Conservation (phyloP, 768 basidiomycete genomes). For the Suillus cothurnatus region DNA sequence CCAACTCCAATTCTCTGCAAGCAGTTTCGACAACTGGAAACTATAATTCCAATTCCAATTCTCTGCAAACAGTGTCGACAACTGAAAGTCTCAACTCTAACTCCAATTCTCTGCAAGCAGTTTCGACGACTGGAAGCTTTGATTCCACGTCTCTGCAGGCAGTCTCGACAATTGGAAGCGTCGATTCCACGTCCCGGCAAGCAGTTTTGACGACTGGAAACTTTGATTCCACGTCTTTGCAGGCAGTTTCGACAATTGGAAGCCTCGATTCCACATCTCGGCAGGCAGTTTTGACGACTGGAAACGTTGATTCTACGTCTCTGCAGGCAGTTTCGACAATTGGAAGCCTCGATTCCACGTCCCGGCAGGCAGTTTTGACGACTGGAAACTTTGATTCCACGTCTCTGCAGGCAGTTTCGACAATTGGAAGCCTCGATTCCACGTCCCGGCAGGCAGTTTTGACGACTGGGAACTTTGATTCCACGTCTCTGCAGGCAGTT, state of each 20-base stretch:
- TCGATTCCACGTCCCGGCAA: neutral
- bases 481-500: neutral
- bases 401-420: no score
- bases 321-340: no score
- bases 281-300: neutral
- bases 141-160: no score
- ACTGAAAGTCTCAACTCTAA: fast-evolving
- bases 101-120: no score
- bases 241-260: neutral
- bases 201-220: neutral
- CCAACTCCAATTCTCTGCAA: no score
- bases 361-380: no score
- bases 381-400: neutral
- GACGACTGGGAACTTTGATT: fast-evolving
- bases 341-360: no score
- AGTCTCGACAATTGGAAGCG: neutral
- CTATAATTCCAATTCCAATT: neutral
- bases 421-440: neutral
- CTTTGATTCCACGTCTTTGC: neutral
- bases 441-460: neutral
- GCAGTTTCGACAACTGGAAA: no score
- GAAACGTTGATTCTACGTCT: no score
- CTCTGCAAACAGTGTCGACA: neutral
- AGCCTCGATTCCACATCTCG: neutral
- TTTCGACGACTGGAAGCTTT: no score